A percentile compares a stretch with the other conserved stretches of the same genome.
These are phyloP conservation scores for Fagus crenata DNA, from an alignment of 306 rosid species.

Conservation along the genomic window DNA sequence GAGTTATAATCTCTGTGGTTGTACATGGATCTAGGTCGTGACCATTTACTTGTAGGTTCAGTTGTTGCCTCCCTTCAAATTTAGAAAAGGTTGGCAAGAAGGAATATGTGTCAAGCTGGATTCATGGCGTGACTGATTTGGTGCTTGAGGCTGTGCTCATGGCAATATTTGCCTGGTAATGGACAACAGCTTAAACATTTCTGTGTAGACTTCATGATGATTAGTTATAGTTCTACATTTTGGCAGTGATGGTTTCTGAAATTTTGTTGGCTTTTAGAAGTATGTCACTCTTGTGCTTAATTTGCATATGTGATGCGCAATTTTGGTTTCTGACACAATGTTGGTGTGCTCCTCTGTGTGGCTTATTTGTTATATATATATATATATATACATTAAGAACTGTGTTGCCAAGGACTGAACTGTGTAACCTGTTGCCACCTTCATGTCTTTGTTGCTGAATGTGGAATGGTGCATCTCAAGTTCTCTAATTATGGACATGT, in stretches of 20 bases:
- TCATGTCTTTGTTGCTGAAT: neutral
- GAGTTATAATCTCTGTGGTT: conserved; percentile 9
- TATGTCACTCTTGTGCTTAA: neutral
- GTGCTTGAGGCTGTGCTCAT: conserved; percentile 27
- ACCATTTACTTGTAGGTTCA: conserved; percentile 10
- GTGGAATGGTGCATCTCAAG: neutral
- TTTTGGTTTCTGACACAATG: neutral
- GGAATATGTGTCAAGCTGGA: conserved; percentile 15
- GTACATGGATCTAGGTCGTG: conserved; percentile 28
- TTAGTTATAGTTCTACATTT: neutral
- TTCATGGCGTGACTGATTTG: conserved; percentile 1
- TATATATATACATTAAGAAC: neutral
- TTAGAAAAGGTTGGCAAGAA: conserved; percentile 5
- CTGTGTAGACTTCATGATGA: neutral
- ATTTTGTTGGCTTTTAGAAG: neutral
- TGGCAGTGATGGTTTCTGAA: neutral
- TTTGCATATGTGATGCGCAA: neutral
- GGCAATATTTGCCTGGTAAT: conserved; percentile 14
- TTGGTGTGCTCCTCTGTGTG: too few relatives aligned
- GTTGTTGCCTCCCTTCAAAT: conserved; percentile 13
- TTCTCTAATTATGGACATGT: neutral
- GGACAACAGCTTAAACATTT: conserved; percentile 3
- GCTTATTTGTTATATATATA: too few relatives aligned
- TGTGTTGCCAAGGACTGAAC: neutral
- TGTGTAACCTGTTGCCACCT: neutral